Evolutionary conservation across 2,329 filamentous ascomycete species (phyloP), one percentile per base, ranked within the genome.

Genomic region (Colletotrichum simmondsii): DNA sequence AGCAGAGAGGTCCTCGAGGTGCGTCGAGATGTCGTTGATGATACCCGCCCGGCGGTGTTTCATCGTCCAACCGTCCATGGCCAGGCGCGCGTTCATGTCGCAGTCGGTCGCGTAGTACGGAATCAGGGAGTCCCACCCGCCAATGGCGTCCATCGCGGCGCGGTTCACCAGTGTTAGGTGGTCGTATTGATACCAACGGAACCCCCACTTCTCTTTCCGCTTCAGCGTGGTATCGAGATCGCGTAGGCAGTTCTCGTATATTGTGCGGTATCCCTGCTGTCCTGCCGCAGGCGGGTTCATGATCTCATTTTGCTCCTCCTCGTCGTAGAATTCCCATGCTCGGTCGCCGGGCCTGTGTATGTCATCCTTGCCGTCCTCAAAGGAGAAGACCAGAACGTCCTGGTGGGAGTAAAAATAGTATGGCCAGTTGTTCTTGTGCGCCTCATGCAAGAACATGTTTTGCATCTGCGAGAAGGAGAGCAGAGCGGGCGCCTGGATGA

Each of bases 381-480:
- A 82, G 4, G 83, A 83, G 2, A 85, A 75, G 1, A 82, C 83
- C 2, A 85, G 78, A 2, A 89, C 84, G 75, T 90, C 88, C 85
- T 88, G 88, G 77, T 90, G 88, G n/a, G 82, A 84, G 87, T 87
- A 90, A 77, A 88, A 90, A 77, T 88, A 90, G 75, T 85, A 83
- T 0, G 81, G 80, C 83, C 86, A 89, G 5, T 81, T 75, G 12
- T 83, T 76, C 52, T 82, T 77, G 62, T 87, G 82, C 0, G 87
- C 84, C 2, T 86, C 81, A 63, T 82, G 82, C 24, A 89, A 79
- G 76, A 84, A 88, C 77, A 86, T 88, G 75, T 90, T 90, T 69
- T 90, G 87, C 42, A 89, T 80, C 77, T 91, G 88, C 1, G 88
- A 83, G 75, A 90, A 90, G 60, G 78, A 86, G 64, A 90, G 80